Conservation (phyloP, 495 filamentous ascomycete genomes). For the Trichoderma parareesei region DNA sequence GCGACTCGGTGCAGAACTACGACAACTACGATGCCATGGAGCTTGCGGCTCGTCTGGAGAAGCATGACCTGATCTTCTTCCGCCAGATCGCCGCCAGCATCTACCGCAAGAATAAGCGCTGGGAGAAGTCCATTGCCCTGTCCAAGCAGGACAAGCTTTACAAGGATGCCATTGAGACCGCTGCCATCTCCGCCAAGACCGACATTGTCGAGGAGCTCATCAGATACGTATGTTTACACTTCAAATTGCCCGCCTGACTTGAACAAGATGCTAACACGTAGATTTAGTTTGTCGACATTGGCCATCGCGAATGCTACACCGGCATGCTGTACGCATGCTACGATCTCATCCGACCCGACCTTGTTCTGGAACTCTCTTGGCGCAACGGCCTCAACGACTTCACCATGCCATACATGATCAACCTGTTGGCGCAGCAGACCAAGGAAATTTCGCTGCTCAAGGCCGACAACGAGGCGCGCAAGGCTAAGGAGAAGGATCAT, state of each 20-base stretch:
- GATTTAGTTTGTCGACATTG: conserved; percentile 92
- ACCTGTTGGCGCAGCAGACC: conserved; percentile 85
- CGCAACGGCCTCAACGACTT: conserved; percentile 91
- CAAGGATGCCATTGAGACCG: conserved; percentile 98
- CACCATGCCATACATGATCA: conserved; percentile 99
- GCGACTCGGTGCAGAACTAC: conserved; percentile 95
- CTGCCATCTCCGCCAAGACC: conserved; percentile 84
- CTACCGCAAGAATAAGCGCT: conserved; percentile 99
- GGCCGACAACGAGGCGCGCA: conserved; percentile 96
- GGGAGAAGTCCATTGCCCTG: conserved; percentile 98
- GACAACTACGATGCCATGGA: conserved; percentile 98
- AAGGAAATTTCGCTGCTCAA: conserved; percentile 75
- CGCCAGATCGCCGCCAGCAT: conserved; percentile 96
- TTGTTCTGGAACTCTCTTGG: conserved; percentile 95
- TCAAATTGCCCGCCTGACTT: conserved; percentile 3
- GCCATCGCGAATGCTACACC: conserved; percentile 97
- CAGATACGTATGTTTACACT: conserved; percentile 71
- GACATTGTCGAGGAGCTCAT: conserved; percentile 94
- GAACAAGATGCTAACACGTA: conserved; percentile 22
- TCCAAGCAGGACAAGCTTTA: conserved; percentile 99
- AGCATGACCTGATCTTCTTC: conserved; percentile 98
- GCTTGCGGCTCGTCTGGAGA: conserved; percentile 89
- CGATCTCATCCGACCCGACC: conserved; percentile 85
- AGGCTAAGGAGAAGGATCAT: conserved; percentile 75
- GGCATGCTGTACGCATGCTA: conserved; percentile 99